Base-by-base conservation (phyloP, 306 rosid species). In the Vigna unguiculata region DNA sequence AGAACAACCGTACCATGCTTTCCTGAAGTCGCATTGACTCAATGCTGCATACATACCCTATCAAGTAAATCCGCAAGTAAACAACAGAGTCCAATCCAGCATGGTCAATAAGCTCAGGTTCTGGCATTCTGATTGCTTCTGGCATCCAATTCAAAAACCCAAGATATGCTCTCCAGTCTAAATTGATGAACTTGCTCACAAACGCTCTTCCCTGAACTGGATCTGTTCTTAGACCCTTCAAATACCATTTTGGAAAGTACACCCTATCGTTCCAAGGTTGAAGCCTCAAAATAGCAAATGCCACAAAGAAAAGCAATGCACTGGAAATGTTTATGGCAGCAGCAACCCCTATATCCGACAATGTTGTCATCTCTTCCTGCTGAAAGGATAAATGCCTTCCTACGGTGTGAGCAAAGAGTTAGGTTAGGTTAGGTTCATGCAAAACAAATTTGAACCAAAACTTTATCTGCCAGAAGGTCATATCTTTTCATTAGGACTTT, bases 191-290 rank as follows among this genome's bases (percentile, higher is more conserved):
- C 72, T 84, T 84, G 58, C 90, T 80, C 22, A 86, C 92, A 82
- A 86, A 80, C 13, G 81, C 84, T 28, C 93, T 93, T 36, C 91
- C 86, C 4, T 64, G 83, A 36, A 84, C 57, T 43, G 97, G 97
- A 81, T 92, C 93, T 64, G 87, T 83, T 77, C 97, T 88, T 49
- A 88, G 46, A 48, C 91, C 92, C 82, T 86, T 90, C 2, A 92
- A 53, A 71, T 92, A 87, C 97, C 96, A 92, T 80, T 92, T 92
- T 12, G 96, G 91, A 74, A 92, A 92, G 88, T 92, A 92, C 8
- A 92, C 97, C 53, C 96, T 83, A 60, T 93, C 97, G 76, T 93
- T 93, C 79, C 89, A 82, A 54, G 97, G 97, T 69, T 93, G 97
- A 73, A 93, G 96, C 97, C 97, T 88, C 76, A 93, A 83, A 70